Conservation (phyloP, 2,329 filamentous ascomycete genomes). For the Thyridium curvatum region DNA sequence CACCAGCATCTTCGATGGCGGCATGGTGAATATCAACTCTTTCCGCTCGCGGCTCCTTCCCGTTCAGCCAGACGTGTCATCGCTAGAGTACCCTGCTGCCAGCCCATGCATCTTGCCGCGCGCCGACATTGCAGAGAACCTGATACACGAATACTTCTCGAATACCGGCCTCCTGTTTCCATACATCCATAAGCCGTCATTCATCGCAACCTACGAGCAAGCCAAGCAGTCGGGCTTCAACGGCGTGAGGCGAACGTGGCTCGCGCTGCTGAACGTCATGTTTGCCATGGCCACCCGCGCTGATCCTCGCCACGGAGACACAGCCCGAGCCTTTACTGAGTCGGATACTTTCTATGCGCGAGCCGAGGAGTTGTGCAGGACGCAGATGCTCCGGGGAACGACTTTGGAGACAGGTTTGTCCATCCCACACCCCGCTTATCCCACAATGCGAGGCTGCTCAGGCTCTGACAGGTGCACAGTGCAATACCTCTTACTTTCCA, state of each 20-base stretch:
- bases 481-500: constrained; percentile 40
- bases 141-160: constrained; percentile 10
- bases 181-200: constrained; percentile 11
- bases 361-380: constrained; percentile 34
- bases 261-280: constrained; percentile 42
- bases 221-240: constrained; percentile 13
- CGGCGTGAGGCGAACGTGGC: constrained; percentile 38
- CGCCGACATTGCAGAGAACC: too few species aligned
- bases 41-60: too few species aligned
- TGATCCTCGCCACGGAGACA: constrained; percentile 15
- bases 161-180: constrained; percentile 14
- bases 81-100: too few species aligned
- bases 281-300: constrained; percentile 38
- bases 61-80: too few species aligned
- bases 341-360: constrained; percentile 39
- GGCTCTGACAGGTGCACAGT: constrained; percentile 21
- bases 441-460: too few species aligned
- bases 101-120: too few species aligned
- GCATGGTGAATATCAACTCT: too few species aligned
- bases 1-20: too few species aligned
- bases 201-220: constrained; percentile 9
- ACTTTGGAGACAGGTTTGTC: constrained; percentile 27
- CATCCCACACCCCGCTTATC: too few species aligned
- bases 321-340: constrained; percentile 19
- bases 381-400: constrained; percentile 29